A percentile compares a stretch with the other conserved stretches of the same genome.
These are phyloP conservation scores for Bryoerythrophyllum caledonicum DNA, from an alignment of 225 moss, liverwort and hornwort genomes.

Conservation along the genomic window DNA sequence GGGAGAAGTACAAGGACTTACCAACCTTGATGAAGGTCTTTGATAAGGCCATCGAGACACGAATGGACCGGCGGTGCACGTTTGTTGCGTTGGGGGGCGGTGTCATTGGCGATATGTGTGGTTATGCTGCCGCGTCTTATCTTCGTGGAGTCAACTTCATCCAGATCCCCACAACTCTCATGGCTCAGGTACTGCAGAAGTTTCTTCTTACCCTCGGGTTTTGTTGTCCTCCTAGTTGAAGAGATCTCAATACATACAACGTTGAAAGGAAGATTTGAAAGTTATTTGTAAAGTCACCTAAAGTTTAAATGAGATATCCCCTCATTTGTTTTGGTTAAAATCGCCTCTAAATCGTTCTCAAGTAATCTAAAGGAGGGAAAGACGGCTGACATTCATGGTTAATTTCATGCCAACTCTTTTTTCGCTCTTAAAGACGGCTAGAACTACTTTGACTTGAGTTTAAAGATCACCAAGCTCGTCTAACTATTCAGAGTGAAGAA, in stretches of 20 bases:
- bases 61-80: constrained; percentile 95
- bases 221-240: constrained; percentile 9
- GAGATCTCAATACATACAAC: not conserved
- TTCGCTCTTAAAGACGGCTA: too few relatives aligned
- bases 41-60: constrained; percentile 92
- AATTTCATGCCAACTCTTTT: too few relatives aligned
- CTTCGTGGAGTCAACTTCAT: constrained; percentile 98
- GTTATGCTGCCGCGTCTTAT: constrained; percentile 97
- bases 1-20: constrained; percentile 84
- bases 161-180: constrained; percentile 96
- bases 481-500: too few relatives aligned
- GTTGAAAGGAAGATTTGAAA: not conserved
- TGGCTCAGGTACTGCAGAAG: constrained; percentile 72
- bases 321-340: too few relatives aligned
- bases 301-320: too few relatives aligned
- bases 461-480: too few relatives aligned
- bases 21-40: constrained; percentile 77
- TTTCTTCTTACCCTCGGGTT: not conserved
- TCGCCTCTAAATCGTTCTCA: too few relatives aligned
- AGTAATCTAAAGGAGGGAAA: too few relatives aligned
- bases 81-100: constrained; percentile 97
- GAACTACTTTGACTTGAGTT: too few relatives aligned
- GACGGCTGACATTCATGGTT: too few relatives aligned
- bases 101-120: constrained; percentile 99
- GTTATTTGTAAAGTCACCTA: too few relatives aligned